These are phyloP conservation scores for Agaricales sp. DNA, from an alignment of 1,284 basidiomycete species.

Conservation along the genomic window DNA sequence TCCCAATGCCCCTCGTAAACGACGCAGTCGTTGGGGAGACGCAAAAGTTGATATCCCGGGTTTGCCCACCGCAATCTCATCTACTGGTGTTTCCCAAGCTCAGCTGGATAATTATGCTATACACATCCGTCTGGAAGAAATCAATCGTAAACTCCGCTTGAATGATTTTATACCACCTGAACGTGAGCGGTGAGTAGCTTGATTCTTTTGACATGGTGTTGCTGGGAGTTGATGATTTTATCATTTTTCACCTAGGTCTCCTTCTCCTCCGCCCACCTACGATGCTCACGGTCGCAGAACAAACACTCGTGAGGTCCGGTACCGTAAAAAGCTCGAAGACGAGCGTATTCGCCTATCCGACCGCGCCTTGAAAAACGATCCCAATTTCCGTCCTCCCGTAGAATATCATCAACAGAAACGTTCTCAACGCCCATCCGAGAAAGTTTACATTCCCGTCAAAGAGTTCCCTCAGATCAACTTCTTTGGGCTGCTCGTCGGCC, in stretches of 20 bases:
- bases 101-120: conserved; percentile 95
- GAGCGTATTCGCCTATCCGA: conserved; percentile 93
- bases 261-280: conserved; percentile 95
- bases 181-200: conserved; percentile 69
- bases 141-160: conserved; percentile 86
- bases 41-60: conserved; percentile 82
- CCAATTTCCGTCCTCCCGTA: conserved; percentile 92
- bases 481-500: conserved; percentile 96
- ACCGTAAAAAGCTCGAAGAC: conserved; percentile 96
- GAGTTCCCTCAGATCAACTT: conserved; percentile 99
- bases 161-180: conserved; percentile 97
- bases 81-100: conserved; percentile 81
- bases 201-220: background rate
- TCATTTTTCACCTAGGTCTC: conserved; percentile 47
- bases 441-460: conserved; percentile 98
- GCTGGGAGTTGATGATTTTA: conserved; percentile 15
- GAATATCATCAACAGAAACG: conserved; percentile 94
- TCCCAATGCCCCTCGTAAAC: conserved; percentile 79
- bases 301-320: conserved; percentile 97
- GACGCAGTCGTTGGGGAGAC: conserved; percentile 93
- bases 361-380: conserved; percentile 94
- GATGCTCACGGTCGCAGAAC: conserved; percentile 95
- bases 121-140: conserved; percentile 92
- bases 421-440: conserved; percentile 87
- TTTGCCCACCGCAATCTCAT: conserved; percentile 85